Evolutionary conservation across 2,329 filamentous ascomycete species (phyloP).

Genomic region (Ophiocordyceps australis): DNA sequence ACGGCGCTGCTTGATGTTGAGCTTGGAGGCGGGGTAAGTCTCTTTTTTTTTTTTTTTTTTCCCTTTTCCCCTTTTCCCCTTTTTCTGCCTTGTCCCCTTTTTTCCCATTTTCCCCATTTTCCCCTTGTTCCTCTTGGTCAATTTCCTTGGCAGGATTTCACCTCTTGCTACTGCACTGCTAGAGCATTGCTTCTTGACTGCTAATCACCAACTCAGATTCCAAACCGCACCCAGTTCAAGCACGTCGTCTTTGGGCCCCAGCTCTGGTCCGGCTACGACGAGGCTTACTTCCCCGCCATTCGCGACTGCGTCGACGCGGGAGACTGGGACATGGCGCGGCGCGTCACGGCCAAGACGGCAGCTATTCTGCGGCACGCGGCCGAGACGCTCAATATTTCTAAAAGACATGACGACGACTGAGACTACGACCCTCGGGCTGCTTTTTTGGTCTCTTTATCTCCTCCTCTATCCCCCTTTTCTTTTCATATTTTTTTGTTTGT

Average conservation of each 20-base stretch:
- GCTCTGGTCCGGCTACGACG: constrained; percentile 38
- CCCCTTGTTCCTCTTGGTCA: too few species aligned
- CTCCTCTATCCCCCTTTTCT: too few species aligned
- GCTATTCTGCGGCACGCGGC: constrained; percentile 45
- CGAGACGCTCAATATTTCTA: constrained; percentile 10
- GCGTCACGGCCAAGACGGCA: constrained; percentile 54
- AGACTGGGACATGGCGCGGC: constrained; percentile 51
- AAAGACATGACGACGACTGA: constrained; percentile 6
- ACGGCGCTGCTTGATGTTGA: constrained; percentile 64
- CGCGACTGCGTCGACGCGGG: constrained; percentile 57
- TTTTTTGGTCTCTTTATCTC: constrained; percentile 4
- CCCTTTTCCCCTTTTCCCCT: background rate
- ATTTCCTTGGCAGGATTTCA: too few species aligned
- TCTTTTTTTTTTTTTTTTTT: background rate
- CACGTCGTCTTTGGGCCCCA: constrained; percentile 80
- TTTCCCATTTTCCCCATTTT: background rate
- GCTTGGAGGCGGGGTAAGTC: constrained; percentile 53
- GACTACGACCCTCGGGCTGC: constrained; percentile 1
- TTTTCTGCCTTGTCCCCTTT: background rate
- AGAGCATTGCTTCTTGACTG: too few species aligned
- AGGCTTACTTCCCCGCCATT: constrained; percentile 46
- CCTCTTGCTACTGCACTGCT: too few species aligned
- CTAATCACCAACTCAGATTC: constrained; percentile 34
- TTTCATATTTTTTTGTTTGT: too few species aligned
- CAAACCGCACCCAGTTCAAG: constrained; percentile 82